These are phyloP conservation scores for Melampsora americana DNA, from an alignment of 1,284 basidiomycete genomes.

Conservation along the genomic window DNA sequence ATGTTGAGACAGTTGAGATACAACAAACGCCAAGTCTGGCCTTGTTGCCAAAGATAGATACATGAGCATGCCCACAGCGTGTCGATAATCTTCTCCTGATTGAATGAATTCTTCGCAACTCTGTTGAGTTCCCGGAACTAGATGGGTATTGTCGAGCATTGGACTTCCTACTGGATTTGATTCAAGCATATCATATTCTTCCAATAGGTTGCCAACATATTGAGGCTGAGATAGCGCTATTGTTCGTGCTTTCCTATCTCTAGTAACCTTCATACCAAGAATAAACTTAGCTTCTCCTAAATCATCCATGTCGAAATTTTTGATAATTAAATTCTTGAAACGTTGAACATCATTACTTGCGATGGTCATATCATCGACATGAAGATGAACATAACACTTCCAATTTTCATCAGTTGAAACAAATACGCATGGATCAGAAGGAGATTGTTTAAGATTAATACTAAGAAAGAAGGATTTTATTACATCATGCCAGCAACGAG, in stretches of 20 bases:
- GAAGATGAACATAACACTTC: neutral
- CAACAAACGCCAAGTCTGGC: conserved; percentile 1
- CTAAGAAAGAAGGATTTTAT: neutral
- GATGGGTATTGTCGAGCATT: neutral
- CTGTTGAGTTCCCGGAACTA: neutral
- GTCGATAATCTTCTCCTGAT: neutral
- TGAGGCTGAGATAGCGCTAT: too few species aligned
- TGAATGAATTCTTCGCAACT: neutral
- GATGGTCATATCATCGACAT: neutral
- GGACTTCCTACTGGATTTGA: neutral
- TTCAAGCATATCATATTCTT: neutral
- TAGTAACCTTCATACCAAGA: neutral
- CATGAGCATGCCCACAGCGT: neutral
- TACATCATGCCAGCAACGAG: conserved; percentile 10
- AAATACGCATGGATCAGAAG: neutral
- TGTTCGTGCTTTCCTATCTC: neutral
- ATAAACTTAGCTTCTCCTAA: neutral
- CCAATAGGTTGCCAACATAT: neutral
- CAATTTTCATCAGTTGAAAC: neutral
- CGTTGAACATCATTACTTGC: neutral
- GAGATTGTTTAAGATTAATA: neutral
- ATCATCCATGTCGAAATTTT: neutral
- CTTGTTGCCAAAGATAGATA: neutral
- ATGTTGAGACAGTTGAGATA: conserved; percentile 7
- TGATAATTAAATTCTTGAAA: neutral